Percentiles rank a stretch among this genome's conserved stretches.
These are phyloP conservation scores for Claviceps purpurea DNA, from an alignment of 2,329 filamentous ascomycete genomes.

Conservation along the genomic window DNA sequence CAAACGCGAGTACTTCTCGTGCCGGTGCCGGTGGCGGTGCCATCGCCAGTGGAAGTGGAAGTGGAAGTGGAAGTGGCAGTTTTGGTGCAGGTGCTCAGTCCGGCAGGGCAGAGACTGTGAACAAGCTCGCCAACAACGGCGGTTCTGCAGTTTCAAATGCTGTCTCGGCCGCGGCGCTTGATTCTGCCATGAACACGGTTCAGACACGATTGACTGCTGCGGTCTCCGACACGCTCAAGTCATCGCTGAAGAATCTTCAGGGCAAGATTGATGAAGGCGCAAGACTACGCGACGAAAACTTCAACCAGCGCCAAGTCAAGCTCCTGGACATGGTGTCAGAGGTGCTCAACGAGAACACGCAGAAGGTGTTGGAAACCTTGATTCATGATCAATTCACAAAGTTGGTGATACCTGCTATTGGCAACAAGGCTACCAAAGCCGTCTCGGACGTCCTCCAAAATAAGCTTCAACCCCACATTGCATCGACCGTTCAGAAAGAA, in stretches of 20 bases:
- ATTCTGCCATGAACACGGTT: slow-evolving; percentile 39
- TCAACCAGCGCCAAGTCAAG: slow-evolving; percentile 38
- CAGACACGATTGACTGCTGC: slow-evolving; percentile 36
- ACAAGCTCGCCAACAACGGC: slow-evolving; percentile 17
- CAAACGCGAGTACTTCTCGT: slow-evolving; percentile 21
- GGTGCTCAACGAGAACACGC: slow-evolving; percentile 48
- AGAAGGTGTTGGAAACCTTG: slow-evolving; percentile 63
- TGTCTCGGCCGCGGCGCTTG: slow-evolving; percentile 34
- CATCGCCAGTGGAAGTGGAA: no score
- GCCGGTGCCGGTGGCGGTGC: slow-evolving; percentile 10
- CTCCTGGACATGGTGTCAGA: slow-evolving; percentile 45
- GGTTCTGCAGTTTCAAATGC: slow-evolving; percentile 11
- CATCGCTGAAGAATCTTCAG: slow-evolving; percentile 48
- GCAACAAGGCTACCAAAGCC: slow-evolving; percentile 50
- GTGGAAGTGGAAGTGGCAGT: no score
- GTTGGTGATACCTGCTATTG: slow-evolving; percentile 62
- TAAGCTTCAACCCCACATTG: slow-evolving; percentile 52
- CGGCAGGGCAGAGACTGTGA: slow-evolving; percentile 16
- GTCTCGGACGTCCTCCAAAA: slow-evolving; percentile 60
- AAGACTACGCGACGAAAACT: slow-evolving; percentile 34
- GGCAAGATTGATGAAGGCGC: slow-evolving; percentile 53
- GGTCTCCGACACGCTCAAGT: slow-evolving; percentile 37
- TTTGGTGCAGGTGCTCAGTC: slow-evolving; percentile 5
- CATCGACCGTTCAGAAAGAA: slow-evolving; percentile 57
- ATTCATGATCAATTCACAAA: slow-evolving; percentile 64